A percentile compares a stretch with the other conserved stretches of the same genome.
phyloP scores from a whole-genome alignment of 495 filamentous ascomycete genomes.

The Jackrogersella minutella region DNA sequence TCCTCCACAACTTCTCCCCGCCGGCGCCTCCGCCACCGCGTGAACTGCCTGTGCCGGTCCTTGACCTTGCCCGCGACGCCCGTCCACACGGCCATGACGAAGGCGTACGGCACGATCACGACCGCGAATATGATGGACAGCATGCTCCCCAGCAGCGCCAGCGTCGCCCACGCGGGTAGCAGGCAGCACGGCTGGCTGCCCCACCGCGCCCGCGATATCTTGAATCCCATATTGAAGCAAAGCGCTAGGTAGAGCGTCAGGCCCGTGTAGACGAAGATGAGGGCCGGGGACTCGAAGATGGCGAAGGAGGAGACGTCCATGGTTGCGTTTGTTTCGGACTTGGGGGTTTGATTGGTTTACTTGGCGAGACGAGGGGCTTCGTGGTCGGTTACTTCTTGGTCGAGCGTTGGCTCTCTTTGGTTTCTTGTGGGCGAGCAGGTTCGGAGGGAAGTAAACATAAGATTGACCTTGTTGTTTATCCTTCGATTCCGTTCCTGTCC shows the following conservation, averaged over 20 bases:
- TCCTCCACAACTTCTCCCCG: no score
- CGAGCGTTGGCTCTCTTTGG: no score
- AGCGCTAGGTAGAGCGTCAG: not conserved
- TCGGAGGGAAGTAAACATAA: not conserved
- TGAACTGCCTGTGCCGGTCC: no score
- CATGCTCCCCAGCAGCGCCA: not conserved
- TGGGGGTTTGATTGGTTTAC: no score
- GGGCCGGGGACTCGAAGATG: not conserved
- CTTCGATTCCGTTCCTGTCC: no score
- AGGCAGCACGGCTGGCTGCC: not conserved
- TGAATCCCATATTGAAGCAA: not conserved
- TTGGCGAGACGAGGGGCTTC: no score
- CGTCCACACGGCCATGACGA: not conserved
- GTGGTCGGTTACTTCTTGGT: no score
- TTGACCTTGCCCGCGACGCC: not conserved
- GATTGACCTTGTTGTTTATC: not conserved
- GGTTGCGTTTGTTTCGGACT: not conserved
- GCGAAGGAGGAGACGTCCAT: not conserved
- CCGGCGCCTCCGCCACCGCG: no score
- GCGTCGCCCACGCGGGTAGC: no score
- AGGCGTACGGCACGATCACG: not conserved
- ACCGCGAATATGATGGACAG: not conserved
- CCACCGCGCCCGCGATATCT: not conserved
- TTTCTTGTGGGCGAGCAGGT: not conserved
- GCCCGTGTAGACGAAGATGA: not conserved